phyloP scores from a whole-genome alignment of 2,329 filamentous ascomycete genomes.

The Lojkania enalia region DNA sequence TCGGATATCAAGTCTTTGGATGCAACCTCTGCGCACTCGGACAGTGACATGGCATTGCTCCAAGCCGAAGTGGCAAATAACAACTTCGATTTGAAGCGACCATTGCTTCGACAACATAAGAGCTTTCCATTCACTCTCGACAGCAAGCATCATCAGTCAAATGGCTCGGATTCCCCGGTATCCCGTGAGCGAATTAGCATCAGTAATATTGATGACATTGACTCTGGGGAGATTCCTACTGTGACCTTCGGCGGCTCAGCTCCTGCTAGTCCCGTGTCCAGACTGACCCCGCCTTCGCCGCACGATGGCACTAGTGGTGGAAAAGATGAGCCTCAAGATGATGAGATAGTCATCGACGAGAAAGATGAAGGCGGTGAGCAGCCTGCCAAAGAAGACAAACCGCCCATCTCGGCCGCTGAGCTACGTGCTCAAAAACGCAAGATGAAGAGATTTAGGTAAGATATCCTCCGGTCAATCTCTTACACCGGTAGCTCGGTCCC shows the following conservation, averaged over 20 bases:
- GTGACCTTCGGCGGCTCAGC: conserved; percentile 49
- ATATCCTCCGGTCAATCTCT: background rate
- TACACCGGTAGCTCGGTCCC: background rate
- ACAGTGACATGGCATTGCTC: conserved; percentile 45
- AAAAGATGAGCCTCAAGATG: conserved; percentile 44
- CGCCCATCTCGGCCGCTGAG: conserved; percentile 52
- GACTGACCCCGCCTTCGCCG: conserved; percentile 50
- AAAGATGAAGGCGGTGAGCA: conserved; percentile 39
- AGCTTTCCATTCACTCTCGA: conserved; percentile 50
- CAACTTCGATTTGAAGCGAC: conserved; percentile 43
- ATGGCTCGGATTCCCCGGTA: conserved; percentile 28
- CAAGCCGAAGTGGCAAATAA: conserved; percentile 42
- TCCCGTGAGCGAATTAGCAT: conserved; percentile 36
- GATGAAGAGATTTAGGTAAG: conserved; percentile 77
- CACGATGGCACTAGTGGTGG: conserved; percentile 41
- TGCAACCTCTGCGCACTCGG: conserved; percentile 36
- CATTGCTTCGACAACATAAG: conserved; percentile 49
- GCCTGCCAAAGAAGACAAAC: conserved; percentile 37
- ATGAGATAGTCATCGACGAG: conserved; percentile 46
- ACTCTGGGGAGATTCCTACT: conserved; percentile 35
- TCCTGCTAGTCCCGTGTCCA: conserved; percentile 51
- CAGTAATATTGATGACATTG: conserved; percentile 40
- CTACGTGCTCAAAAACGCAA: conserved; percentile 55
- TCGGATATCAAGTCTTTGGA: conserved; percentile 43
- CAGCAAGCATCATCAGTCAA: conserved; percentile 35